Conservation (phyloP, 2,329 filamentous ascomycete species). For the Aspergillus udagawae region DNA sequence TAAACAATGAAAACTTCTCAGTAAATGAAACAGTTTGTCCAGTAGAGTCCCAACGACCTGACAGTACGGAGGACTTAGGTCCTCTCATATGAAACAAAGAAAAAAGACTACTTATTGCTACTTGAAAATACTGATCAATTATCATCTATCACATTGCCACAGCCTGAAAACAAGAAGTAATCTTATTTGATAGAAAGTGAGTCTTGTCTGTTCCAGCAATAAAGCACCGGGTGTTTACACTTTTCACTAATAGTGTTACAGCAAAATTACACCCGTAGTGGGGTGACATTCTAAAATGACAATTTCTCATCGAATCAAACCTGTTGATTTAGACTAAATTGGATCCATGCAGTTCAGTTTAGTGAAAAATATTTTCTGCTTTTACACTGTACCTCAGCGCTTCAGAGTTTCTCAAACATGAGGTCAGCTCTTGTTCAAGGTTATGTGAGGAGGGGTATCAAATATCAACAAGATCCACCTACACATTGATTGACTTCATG, state of each 20-base stretch:
- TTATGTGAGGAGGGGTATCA: background rate
- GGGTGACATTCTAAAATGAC: background rate
- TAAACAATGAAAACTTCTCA: background rate
- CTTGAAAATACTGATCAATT: background rate
- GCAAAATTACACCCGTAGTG: background rate
- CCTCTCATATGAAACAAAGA: background rate
- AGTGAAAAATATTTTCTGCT: background rate
- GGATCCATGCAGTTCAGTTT: background rate
- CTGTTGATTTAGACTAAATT: background rate
- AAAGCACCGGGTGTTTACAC: background rate
- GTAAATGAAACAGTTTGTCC: background rate
- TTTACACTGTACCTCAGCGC: background rate
- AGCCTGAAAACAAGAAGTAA: background rate
- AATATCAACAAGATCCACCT: background rate
- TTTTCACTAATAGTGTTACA: background rate
- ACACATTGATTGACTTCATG: background rate
- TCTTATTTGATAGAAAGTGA: background rate
- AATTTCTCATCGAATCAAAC: background rate
- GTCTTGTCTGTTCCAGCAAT: background rate
- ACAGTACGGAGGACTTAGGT: background rate
- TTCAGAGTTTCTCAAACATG: background rate
- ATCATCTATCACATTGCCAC: background rate
- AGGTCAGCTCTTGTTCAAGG: background rate
- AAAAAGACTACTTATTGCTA: background rate
- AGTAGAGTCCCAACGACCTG: background rate